Conservation (phyloP, 139 green algal genomes). For the Klebsormidium nitens region DNA sequence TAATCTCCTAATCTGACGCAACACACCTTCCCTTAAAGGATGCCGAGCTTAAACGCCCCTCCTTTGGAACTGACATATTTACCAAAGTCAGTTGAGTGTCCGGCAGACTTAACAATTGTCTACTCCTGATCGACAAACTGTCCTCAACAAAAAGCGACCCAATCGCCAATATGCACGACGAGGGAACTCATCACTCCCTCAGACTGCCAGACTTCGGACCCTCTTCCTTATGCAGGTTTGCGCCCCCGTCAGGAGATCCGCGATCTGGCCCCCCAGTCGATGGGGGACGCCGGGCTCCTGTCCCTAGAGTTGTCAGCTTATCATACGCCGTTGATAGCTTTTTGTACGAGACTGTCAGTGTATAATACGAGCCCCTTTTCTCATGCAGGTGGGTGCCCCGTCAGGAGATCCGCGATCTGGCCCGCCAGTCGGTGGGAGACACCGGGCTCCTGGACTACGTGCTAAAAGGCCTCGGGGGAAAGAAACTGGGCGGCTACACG, state of each 20-base stretch:
- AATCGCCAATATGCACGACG: too few species aligned
- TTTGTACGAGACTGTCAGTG: not conserved
- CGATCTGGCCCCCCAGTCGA: conserved; percentile 17
- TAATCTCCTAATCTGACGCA: too few species aligned
- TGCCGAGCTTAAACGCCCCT: too few species aligned
- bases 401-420: conserved; percentile 41
- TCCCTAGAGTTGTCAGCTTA: conserved; percentile 38
- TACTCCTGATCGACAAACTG: too few species aligned
- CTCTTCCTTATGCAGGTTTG: too few species aligned
- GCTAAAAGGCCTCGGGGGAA: conserved; percentile 50
- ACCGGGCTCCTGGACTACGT: conserved; percentile 58
- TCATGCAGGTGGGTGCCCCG: conserved; percentile 24
- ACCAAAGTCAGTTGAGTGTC: too few species aligned
- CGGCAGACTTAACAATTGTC: too few species aligned
- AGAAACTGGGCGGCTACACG: conserved; percentile 20
- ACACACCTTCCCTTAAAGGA: too few species aligned
- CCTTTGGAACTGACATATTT: too few species aligned
- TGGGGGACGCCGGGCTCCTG: conserved; percentile 45
- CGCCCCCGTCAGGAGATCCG: conserved; percentile 12
- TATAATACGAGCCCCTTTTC: conserved; percentile 32
- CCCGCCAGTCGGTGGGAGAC: conserved; percentile 46
- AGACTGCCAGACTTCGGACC: too few species aligned
- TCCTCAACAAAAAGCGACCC: too few species aligned
- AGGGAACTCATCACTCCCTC: too few species aligned
- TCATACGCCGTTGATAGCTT: not conserved